phyloP scores from a whole-genome alignment of 208 protist genomes.

The Leptomonas seymouri region DNA sequence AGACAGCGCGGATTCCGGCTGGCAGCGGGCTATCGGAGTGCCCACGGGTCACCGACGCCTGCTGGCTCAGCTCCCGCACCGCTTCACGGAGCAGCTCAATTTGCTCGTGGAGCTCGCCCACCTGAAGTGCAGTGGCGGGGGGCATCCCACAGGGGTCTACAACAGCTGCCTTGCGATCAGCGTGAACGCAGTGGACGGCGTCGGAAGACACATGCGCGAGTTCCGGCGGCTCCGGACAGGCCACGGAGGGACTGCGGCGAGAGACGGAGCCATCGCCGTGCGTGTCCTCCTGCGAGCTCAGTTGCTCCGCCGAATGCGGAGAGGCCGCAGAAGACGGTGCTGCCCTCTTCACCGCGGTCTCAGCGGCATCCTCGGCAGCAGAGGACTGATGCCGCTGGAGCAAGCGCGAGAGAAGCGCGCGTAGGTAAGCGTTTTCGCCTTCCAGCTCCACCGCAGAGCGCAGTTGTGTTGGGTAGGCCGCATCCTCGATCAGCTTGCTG shows the following conservation, averaged over 20 bases:
- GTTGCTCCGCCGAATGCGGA: not conserved
- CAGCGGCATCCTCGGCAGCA: not conserved
- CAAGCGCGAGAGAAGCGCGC: constrained; percentile 20
- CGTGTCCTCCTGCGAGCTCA: not conserved
- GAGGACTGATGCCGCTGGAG: constrained; percentile 18
- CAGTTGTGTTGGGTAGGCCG: not conserved
- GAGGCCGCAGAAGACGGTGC: constrained; percentile 1
- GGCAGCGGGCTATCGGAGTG: constrained; percentile 15
- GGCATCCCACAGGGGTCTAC: constrained; percentile 1
- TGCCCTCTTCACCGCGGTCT: not conserved
- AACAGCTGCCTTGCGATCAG: constrained; percentile 3
- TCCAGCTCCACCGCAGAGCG: constrained; percentile 31
- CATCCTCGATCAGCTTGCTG: constrained; percentile 12
- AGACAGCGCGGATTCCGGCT: constrained; percentile 11
- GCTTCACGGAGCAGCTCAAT: constrained; percentile 38
- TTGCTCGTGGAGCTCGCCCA: constrained; percentile 31
- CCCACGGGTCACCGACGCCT: constrained; percentile 18
- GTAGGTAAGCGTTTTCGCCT: constrained; percentile 45
- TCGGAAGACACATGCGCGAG: not conserved
- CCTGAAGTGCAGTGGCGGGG: constrained; percentile 17
- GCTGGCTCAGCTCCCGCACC: constrained; percentile 48
- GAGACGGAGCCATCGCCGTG: constrained; percentile 1
- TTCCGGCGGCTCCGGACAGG: constrained; percentile 1
- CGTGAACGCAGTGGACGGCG: not conserved
- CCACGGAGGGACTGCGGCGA: constrained; percentile 20